Evolutionary conservation across 108 stramenopile genomes (phyloP), one percentile per base, ranked within the genome.

Genomic region (Cafeteria roenbergensis): DNA sequence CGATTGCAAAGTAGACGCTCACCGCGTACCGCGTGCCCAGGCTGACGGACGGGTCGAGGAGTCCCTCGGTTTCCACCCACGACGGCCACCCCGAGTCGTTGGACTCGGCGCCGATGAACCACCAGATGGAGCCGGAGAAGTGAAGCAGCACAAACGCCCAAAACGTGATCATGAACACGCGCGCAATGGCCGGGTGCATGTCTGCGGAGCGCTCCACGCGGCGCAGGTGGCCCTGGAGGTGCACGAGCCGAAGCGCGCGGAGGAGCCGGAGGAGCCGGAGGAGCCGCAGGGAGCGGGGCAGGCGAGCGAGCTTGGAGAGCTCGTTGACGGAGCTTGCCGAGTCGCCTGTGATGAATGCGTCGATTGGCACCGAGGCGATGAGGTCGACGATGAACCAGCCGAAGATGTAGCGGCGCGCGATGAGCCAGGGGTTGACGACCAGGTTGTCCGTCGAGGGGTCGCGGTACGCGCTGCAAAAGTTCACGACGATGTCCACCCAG

Each of bases 371-470:
- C 0, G 65, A 57, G 17, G 75, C 70, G 17, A 80, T 38, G 34
- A 78, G 30, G 55, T 80, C 80, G 62, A 80, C 69, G 14, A 71
- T 0, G 58, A 78, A 76, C 75, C 74, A 80, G 1, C 52, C 36
- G 64, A 50, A 51, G 14, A 57, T 1, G 29, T 74, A 63, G 52
- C 54, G 1, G 32, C 25, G 34, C 1, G 54, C 71, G 24, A 63
- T 53, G 29, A 24, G 27, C 17, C n/a, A 0, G 1, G 62, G 62
- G 12, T 64, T 20, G 57, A 73, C 35, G 20, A 55, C 68, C 24
- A 65, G 1, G 9, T 9, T 8, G 22, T 60, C 54, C 48, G 38
- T 66, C 27, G 71, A 42, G 31, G 48, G 61, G 52, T 55, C 35
- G 22, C 62, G n/a, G 57, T 73, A 77, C 27, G 75, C 77, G 32